Percentiles rank a stretch among this genome's conserved stretches.
Conservation (phyloP, 371 early-diverging fungal genomes). For the Mortierella sp. region DNA sequence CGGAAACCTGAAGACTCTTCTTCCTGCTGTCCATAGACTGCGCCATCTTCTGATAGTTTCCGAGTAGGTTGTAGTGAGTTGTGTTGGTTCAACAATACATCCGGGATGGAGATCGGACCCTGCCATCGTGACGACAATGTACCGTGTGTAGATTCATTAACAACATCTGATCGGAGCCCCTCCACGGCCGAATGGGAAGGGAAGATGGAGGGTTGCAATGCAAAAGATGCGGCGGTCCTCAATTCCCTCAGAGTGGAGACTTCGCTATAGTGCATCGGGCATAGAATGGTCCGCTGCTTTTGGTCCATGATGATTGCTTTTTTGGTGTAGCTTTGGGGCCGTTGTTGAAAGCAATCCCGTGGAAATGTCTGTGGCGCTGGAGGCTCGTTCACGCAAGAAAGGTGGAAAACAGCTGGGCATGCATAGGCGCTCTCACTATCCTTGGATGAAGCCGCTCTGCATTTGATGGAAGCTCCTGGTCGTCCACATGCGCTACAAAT, state of each 20-base stretch:
- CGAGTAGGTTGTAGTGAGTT: not conserved
- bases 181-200: not conserved
- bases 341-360: not conserved
- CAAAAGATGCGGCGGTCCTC: constrained; percentile 11
- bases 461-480: constrained; percentile 26
- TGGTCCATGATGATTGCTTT: constrained; percentile 21
- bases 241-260: constrained; percentile 26
- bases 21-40: not conserved
- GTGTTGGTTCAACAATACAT: not conserved
- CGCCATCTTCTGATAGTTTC: not conserved
- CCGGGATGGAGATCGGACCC: constrained; percentile 10
- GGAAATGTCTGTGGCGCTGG: not conserved
- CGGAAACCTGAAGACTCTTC: not conserved
- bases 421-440: constrained; percentile 7
- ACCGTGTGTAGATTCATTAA: not conserved
- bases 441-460: constrained; percentile 14
- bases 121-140: not conserved
- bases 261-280: constrained; percentile 29
- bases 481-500: constrained; percentile 18
- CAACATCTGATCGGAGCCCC: no score
- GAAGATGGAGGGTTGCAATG: constrained; percentile 9
- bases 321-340: not conserved
- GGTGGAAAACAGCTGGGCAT: constrained; percentile 19
- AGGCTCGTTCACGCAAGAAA: constrained; percentile 10
- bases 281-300: constrained; percentile 19